Evolutionary conservation across 805 yeast genomes (phyloP), one percentile per base, ranked within the genome.

Genomic region (Wickerhamiella nectarea): DNA sequence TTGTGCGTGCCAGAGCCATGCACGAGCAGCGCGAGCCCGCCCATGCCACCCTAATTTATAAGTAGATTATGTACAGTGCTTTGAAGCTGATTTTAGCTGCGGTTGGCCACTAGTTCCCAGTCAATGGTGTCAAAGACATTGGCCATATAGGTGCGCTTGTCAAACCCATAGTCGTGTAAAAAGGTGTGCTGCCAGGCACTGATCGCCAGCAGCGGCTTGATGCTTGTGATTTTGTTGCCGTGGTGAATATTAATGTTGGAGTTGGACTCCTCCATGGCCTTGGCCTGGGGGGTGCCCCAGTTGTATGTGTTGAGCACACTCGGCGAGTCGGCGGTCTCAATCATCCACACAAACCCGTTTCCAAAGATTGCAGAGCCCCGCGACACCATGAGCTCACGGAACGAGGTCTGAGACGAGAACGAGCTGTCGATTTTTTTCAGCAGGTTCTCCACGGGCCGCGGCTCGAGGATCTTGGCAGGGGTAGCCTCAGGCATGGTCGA

Each of bases 271-370:
- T 17, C 36, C 10, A 12, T 10, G 18, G 29, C 14, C 17, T 38
- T 34, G 21, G 43, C 37, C 22, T 38, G 41, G 24, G 95, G 94
- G 10, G 82, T 70, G n/a, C 96, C 96, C 34, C 83, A 76, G 58
- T 86, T 85, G 64, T 89, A 91, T 8, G 97, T 86, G 68, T 89
- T 89, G 46, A 86, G 65, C 6, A 91, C 68, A 34, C 75, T 77
- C 51, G 85, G 67, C 19, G 68, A 36, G 24, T 53, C 42, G 17
- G 46, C 45, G 26, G 50, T 52, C 38, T 83, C 83, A 21, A 89
- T 80, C 20, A 91, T 66, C 97, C 98, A 91, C n/a, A 86, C 78
- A 56, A 70, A 76, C 2, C 98, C 98, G 60, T 86, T 93, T 42
- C 97, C 97, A 51, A 83, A 79, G 52, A 83, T 76, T 9, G 84